These are phyloP conservation scores for Rhynchosporium secalis DNA, from an alignment of 2,329 filamentous ascomycete genomes.

Conservation along the genomic window DNA sequence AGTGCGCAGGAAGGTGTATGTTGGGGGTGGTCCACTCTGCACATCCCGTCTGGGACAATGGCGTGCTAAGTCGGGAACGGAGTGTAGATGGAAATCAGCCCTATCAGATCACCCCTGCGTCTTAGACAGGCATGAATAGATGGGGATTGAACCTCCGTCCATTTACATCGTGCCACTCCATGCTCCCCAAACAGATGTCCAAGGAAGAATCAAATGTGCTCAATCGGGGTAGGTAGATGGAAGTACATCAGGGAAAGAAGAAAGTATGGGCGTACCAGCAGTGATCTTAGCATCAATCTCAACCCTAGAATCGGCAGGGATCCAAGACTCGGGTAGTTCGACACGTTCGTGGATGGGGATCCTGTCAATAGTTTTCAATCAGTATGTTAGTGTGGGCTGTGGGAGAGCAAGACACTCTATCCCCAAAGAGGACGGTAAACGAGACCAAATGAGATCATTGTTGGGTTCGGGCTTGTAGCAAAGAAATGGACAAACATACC, in stretches of 20 bases:
- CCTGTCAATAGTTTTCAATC: slow-evolving; percentile 42
- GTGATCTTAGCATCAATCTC: slow-evolving; percentile 99
- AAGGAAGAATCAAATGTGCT: background rate
- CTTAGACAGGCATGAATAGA: background rate
- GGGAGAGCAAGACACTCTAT: background rate
- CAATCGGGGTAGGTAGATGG: background rate
- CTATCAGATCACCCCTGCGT: slow-evolving; percentile 27
- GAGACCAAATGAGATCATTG: no score
- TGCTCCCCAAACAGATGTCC: background rate
- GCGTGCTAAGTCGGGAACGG: no score
- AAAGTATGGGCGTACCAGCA: slow-evolving; percentile 57
- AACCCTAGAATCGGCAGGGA: slow-evolving; percentile 92
- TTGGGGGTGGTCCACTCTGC: no score
- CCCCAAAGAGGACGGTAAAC: no score
- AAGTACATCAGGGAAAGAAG: background rate
- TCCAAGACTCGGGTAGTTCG: slow-evolving; percentile 89
- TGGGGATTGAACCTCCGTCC: background rate
- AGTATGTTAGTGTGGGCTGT: slow-evolving; percentile 17
- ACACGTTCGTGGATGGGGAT: slow-evolving; percentile 88
- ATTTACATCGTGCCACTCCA: background rate
- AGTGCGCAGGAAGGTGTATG: no score
- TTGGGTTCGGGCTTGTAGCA: no score
- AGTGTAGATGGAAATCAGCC: slow-evolving; percentile 36
- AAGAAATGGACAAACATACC: slow-evolving; percentile 46
- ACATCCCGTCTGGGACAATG: no score